Evolutionary conservation across 768 basidiomycete species (phyloP).

Genomic region (Cystofilobasidium macerans): DNA sequence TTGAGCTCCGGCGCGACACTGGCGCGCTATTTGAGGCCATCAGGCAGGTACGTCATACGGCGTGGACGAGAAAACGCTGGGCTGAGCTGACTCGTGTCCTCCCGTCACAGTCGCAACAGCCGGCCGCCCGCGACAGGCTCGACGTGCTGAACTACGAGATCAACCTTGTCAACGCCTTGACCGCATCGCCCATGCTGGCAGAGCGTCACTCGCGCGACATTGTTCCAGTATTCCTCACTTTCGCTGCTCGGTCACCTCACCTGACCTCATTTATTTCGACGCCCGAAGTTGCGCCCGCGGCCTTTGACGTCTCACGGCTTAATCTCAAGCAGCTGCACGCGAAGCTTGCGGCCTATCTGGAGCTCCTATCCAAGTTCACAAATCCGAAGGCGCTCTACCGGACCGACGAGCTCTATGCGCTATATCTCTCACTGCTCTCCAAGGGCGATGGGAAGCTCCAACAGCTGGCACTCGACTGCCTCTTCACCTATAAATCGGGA

Average conservation of each 20-base stretch:
- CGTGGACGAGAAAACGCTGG: too few relatives aligned
- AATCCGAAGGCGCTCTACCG: slow-evolving; percentile 83
- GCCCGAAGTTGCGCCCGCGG: slow-evolving; percentile 28
- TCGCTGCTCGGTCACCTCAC: slow-evolving; percentile 24
- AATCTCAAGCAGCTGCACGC: slow-evolving; percentile 20
- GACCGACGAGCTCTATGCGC: slow-evolving; percentile 51
- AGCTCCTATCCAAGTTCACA: slow-evolving; percentile 73
- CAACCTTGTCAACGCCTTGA: slow-evolving; percentile 62
- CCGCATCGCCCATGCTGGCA: slow-evolving; percentile 57
- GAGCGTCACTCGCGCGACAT: slow-evolving; percentile 83
- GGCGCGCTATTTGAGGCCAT: slow-evolving; percentile 56
- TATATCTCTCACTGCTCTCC: slow-evolving; percentile 67
- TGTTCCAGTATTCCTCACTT: slow-evolving; percentile 66
- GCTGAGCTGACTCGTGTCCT: not conserved
- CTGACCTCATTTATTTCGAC: slow-evolving; percentile 28
- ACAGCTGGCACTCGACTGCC: slow-evolving; percentile 58
- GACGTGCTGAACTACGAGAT: slow-evolving; percentile 65
- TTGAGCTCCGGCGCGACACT: slow-evolving; percentile 64
- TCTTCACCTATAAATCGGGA: slow-evolving; percentile 69
- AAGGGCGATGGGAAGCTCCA: slow-evolving; percentile 76
- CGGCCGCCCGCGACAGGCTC: slow-evolving; percentile 45
- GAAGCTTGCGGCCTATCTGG: slow-evolving; percentile 60
- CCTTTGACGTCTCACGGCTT: slow-evolving; percentile 7
- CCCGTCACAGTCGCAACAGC: slow-evolving; percentile 37
- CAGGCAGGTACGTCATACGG: slow-evolving; percentile 44